phyloP scores from a whole-genome alignment of 1,284 basidiomycete species.

The Schizophyllum commune region DNA sequence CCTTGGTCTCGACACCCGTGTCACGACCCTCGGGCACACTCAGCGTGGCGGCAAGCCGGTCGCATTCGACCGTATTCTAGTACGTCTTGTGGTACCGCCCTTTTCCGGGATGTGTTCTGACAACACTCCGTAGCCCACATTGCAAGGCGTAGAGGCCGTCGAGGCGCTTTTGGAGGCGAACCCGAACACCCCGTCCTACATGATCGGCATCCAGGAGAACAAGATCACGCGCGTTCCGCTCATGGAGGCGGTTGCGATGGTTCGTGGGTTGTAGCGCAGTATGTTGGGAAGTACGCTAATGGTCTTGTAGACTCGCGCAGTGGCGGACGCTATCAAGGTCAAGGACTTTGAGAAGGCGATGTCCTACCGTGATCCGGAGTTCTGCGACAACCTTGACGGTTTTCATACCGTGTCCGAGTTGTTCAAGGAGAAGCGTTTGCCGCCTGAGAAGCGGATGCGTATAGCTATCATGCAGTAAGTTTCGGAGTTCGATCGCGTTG shows the following conservation, averaged over 20 bases:
- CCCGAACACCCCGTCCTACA: conserved; percentile 90
- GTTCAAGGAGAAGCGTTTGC: conserved; percentile 52
- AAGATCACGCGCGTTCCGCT: conserved; percentile 90
- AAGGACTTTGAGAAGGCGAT: conserved; percentile 88
- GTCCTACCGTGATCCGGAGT: conserved; percentile 88
- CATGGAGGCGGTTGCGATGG: conserved; percentile 87
- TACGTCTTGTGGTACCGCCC: conserved; percentile 25
- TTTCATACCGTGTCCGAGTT: conserved; percentile 73
- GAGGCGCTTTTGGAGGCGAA: conserved; percentile 85
- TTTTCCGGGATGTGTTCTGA: neutral
- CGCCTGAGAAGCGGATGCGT: conserved; percentile 68
- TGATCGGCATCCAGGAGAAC: conserved; percentile 96
- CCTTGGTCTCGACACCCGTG: conserved; percentile 89
- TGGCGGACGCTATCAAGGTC: conserved; percentile 74
- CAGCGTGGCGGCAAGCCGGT: conserved; percentile 93
- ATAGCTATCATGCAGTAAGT: conserved; percentile 91
- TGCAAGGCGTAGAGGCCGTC: conserved; percentile 94
- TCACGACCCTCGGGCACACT: conserved; percentile 97
- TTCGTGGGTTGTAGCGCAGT: too few relatives aligned
- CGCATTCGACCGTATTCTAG: conserved; percentile 89
- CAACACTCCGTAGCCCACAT: conserved; percentile 58
- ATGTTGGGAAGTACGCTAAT: too few relatives aligned
- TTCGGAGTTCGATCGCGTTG: neutral
- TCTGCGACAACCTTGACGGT: conserved; percentile 79
- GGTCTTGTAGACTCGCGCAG: conserved; percentile 82